Percentiles rank a stretch among this genome's conserved stretches.
Conservation (phyloP, 768 basidiomycete genomes). For the Suillus tomentosus region DNA sequence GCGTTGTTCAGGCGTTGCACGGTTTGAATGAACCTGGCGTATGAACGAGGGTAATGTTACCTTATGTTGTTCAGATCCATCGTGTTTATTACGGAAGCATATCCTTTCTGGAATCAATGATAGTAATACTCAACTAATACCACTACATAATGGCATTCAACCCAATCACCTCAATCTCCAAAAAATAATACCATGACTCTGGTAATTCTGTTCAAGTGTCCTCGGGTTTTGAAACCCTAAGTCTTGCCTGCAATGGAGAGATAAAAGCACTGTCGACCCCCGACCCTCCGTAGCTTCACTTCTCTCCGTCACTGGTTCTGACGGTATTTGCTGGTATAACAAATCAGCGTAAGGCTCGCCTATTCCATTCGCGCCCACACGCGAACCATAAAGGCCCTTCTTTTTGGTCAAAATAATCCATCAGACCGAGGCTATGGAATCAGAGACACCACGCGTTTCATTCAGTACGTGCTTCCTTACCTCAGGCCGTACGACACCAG, state of each 20-base stretch:
- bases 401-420: neutral
- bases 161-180: slow-evolving; percentile 7
- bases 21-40: slow-evolving; percentile 19
- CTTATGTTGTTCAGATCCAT: slow-evolving; percentile 4
- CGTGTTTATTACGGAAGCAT: slow-evolving; percentile 13
- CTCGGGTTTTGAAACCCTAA: slow-evolving; percentile 5
- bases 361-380: neutral
- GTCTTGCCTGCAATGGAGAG: neutral
- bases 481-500: slow-evolving; percentile 1
- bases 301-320: neutral
- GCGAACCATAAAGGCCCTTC: neutral
- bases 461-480: slow-evolving; percentile 60
- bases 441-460: slow-evolving; percentile 62
- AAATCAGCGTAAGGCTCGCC: neutral
- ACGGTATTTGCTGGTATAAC: neutral
- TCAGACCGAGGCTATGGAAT: slow-evolving; percentile 37
- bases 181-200: slow-evolving; percentile 8
- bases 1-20: slow-evolving; percentile 20
- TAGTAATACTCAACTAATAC: slow-evolving; percentile 14
- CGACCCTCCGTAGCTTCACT: neutral
- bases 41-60: slow-evolving; percentile 12
- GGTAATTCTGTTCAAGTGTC: slow-evolving; percentile 9
- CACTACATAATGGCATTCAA: neutral
- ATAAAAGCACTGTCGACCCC: neutral
- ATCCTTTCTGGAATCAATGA: slow-evolving; percentile 11